A percentile compares a stretch with the other conserved stretches of the same genome.
phyloP scores from a whole-genome alignment of 1,139 yeast species.

The Hansenula sp. region DNA sequence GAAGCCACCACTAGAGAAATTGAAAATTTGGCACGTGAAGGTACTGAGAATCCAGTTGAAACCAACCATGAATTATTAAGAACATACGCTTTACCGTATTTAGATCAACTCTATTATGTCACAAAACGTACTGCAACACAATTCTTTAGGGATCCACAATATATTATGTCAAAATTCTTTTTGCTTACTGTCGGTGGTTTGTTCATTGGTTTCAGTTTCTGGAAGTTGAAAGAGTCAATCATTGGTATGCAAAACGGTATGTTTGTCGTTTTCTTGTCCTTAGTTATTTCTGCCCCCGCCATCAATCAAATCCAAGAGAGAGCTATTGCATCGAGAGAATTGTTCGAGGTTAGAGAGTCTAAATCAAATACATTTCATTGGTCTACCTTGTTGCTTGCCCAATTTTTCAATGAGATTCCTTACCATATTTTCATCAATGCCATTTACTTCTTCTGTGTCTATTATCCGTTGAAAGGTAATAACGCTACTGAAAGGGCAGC shows the following conservation, averaged over 20 bases:
- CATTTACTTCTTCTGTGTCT: constrained; percentile 48
- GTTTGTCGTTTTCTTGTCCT: constrained; percentile 46
- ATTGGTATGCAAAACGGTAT: constrained; percentile 49
- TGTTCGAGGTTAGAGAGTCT: constrained; percentile 55
- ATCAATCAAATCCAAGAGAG: constrained; percentile 53
- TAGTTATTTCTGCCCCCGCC: constrained; percentile 46
- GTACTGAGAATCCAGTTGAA: background rate
- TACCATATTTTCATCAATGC: constrained; percentile 51
- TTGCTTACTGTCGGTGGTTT: constrained; percentile 39
- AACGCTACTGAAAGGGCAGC: constrained; percentile 50
- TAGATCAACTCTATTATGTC: constrained; percentile 28
- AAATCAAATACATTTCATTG: constrained; percentile 59
- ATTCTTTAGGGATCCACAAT: constrained; percentile 38
- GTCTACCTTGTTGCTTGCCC: constrained; percentile 47
- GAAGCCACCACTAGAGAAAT: constrained; percentile 24
- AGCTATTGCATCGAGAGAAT: constrained; percentile 46
- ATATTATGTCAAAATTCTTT: constrained; percentile 33
- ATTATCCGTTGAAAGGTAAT: constrained; percentile 54
- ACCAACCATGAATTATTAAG: constrained; percentile 9
- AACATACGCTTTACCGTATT: constrained; percentile 31
- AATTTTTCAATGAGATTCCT: constrained; percentile 47
- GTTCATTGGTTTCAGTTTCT: constrained; percentile 52
- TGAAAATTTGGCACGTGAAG: constrained; percentile 11
- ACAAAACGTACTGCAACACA: constrained; percentile 30
- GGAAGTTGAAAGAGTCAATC: constrained; percentile 43